Evolutionary conservation across 257 asterid genomes (phyloP), one percentile per base, ranked within the genome.

Genomic region (Salvia rosmarinus): DNA sequence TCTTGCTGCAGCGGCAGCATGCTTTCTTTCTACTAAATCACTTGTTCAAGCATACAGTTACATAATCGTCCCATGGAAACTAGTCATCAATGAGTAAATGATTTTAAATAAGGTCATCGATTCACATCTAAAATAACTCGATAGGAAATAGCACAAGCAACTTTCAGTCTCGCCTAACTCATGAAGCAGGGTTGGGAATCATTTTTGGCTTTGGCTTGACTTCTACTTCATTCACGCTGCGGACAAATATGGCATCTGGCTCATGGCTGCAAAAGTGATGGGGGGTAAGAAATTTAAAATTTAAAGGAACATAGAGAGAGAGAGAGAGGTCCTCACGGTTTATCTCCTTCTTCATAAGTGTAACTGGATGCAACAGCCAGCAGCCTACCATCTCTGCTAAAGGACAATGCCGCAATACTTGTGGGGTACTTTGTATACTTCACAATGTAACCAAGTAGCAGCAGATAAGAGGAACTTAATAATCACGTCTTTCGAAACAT

Each of bases 311-410:
- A 49, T 37, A 25, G 30, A 46, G 65, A 21, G 37, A 47, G 60
- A 34, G 55, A 10, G 77, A 37, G 71, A n/a, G 25, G 3, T 43
- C 71, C 97, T 83, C 82, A 93, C 97, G 79, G 64, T 77, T 86
- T 94, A 10, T 89, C 96, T 72, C 96, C 99, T 79, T 88, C 99
- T 84, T 94, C 99, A 56, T 72, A 89, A 5, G 99, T 94, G 64
- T 94, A 94, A 50, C 99, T 94, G 6, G 99, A 94, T 25, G 98
- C 99, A 37, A 94, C 88, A 14, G 96, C 96, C 83, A 94, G 74
- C 4, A 91, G 82, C 70, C 87, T 84, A 40, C 96, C 99, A 6
- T 94, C 99, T 81, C 93, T 85, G 95, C 89, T 91, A 49, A 94
- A 94, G 28, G 98, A 94, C 82, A 87, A 58, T 4, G 96, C 96